These are phyloP conservation scores for Brassica carinata DNA, from an alignment of 345 rosid genomes.

Conservation along the genomic window DNA sequence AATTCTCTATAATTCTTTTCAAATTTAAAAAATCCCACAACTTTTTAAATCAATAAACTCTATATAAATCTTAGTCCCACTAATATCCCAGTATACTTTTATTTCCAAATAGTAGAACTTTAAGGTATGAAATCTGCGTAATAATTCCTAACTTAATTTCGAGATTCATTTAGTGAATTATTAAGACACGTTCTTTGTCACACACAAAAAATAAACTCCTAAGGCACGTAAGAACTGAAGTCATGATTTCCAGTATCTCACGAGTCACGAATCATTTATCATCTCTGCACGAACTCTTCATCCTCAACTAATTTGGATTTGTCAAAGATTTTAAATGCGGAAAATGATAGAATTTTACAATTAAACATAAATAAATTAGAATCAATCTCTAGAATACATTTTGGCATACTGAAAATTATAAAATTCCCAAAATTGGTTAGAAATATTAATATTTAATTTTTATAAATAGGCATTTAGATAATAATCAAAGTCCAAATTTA, in stretches of 20 bases:
- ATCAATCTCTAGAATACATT: neutral
- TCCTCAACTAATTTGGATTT: neutral
- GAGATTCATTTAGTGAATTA: too few species aligned
- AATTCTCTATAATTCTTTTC: too few species aligned
- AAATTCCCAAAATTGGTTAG: neutral
- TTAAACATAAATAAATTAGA: neutral
- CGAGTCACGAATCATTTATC: neutral
- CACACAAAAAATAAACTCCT: too few species aligned
- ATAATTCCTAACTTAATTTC: neutral
- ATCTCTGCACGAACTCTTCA: neutral
- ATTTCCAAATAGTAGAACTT: neutral
- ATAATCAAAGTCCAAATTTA: constrained; percentile 7
- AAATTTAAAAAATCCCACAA: too few species aligned
- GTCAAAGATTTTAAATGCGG: neutral
- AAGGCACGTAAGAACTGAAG: neutral
- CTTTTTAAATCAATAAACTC: too few species aligned
- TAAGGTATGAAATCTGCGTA: neutral
- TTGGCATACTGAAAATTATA: neutral
- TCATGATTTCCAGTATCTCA: neutral
- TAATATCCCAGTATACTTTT: neutral
- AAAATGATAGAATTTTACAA: neutral
- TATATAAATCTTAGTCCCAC: too few species aligned
- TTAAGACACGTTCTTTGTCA: too few species aligned
- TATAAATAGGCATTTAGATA: neutral
- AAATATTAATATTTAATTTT: neutral